Evolutionary conservation across 495 filamentous ascomycete species (phyloP), one percentile per base, ranked within the genome.

Genomic region (Penicillium parvum): DNA sequence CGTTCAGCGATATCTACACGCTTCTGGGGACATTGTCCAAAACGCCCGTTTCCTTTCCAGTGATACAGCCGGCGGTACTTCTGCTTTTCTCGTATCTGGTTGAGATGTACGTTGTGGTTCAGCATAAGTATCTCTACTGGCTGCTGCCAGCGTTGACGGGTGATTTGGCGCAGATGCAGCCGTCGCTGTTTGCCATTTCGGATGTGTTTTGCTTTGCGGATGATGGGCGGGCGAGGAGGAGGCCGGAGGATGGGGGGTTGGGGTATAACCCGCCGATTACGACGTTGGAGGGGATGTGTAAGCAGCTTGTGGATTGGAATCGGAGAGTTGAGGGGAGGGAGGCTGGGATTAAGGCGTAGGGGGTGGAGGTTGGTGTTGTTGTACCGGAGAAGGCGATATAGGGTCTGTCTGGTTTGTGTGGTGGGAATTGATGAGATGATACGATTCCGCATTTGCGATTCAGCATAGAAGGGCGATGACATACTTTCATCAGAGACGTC

Each of bases 301-400:
- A 71, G 49, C 63, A 81, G 45, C 39, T 82, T 10, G 48, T 75
- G 3, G 70, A 77, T 36, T 79, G 76, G 73, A 77, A 78, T 55
- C n/a, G n/a, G n/a, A n/a, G n/a, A n/a, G n/a, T n/a, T n/a, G n/a
- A n/a, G n/a, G n/a, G n/a, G n/a, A n/a, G n/a, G n/a, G n/a, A n/a
- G n/a, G 42, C 40, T 1, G 39, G 46, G 37, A 58, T 53, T 14
- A 48, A 47, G 28, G 20, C 18, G 16, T 51, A 59, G 20, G 37
- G 30, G 7, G 38, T 39, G n/a, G 17, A 29, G 29, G 52, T 38
- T 16, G 41, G n/a, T n/a, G n/a, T 57, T 34, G 54, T 55, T 30
- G 12, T 37, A 23, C 57, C 57, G 26, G 43, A 37, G 45, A 43
- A 45, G 21, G 25, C 55, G 17, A 47, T 27, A 41, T 7, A 8